Percentiles rank a stretch among this genome's conserved stretches.
phyloP scores from a whole-genome alignment of 1,284 basidiomycete species.

The Ustilago curta region DNA sequence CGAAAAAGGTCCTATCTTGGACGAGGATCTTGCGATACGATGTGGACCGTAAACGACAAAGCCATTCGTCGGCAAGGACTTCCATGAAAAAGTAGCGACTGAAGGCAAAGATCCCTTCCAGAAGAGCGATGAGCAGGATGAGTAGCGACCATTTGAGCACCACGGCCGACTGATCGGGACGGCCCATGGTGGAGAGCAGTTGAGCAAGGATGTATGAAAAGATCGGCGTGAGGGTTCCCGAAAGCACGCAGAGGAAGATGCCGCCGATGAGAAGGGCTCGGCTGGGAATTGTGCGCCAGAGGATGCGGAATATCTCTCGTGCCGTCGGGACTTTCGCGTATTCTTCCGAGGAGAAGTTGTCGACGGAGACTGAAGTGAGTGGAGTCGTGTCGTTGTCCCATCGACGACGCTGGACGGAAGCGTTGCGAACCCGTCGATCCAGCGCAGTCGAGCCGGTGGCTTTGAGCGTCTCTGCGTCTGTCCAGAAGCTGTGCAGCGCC shows the following conservation, averaged over 20 bases:
- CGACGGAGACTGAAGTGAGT: background rate
- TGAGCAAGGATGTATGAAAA: conserved; percentile 90
- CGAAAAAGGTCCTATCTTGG: conserved; percentile 94
- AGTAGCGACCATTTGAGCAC: conserved; percentile 57
- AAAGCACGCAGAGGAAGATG: conserved; percentile 73
- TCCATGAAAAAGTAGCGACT: conserved; percentile 74
- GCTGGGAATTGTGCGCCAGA: conserved; percentile 80
- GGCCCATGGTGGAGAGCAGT: conserved; percentile 75
- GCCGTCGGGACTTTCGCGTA: conserved; percentile 5
- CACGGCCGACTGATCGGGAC: conserved; percentile 76
- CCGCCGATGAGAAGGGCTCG: conserved; percentile 80
- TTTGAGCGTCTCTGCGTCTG: conserved; percentile 38
- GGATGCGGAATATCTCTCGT: conserved; percentile 64
- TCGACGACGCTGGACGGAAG: conserved; percentile 9
- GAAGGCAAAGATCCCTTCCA: conserved; percentile 82
- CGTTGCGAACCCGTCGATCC: conserved; percentile 23
- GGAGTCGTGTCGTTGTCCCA: conserved; percentile 12
- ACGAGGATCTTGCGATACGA: conserved; percentile 77
- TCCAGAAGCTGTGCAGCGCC: conserved; percentile 34
- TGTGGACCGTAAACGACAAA: conserved; percentile 76
- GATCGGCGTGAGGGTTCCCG: conserved; percentile 86
- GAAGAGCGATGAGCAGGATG: conserved; percentile 78
- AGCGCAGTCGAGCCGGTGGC: conserved; percentile 36
- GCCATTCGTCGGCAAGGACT: conserved; percentile 80
- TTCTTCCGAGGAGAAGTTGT: background rate